Percentiles rank a stretch among this genome's conserved stretches.
phyloP scores from a whole-genome alignment of 257 asterid genomes.

The Solanum lignicaule region DNA sequence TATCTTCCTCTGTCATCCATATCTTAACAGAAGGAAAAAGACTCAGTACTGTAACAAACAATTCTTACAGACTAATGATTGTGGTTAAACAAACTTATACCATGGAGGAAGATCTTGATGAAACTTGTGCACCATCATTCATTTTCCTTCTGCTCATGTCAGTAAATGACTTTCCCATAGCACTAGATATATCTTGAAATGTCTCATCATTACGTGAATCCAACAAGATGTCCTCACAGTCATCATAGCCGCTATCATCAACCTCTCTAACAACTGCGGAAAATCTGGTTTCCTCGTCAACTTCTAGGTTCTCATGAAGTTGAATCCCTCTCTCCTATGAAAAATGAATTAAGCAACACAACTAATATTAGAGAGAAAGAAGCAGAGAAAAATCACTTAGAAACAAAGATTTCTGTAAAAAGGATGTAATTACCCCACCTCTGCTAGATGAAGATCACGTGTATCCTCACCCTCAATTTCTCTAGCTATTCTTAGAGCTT shows the following conservation, averaged over 20 bases:
- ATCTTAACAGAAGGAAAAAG: neutral
- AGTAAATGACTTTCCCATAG: conserved; percentile 22
- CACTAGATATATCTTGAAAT: conserved; percentile 49
- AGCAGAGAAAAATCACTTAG: neutral
- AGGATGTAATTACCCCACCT: conserved; percentile 35
- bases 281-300: conserved; percentile 86
- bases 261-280: conserved; percentile 67
- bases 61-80: neutral
- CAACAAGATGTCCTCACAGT: conserved; percentile 51
- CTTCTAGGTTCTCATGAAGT: conserved; percentile 49
- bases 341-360: neutral
- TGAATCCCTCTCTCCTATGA: conserved; percentile 79
- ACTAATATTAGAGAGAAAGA: neutral
- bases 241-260: conserved; percentile 84
- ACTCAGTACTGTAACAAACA: neutral
- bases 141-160: conserved; percentile 23
- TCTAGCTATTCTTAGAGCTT: conserved; percentile 72
- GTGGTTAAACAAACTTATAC: conserved; percentile 19
- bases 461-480: conserved; percentile 96
- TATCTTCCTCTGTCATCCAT: neutral
- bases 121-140: conserved; percentile 23
- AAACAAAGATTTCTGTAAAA: neutral
- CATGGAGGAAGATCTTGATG: conserved; percentile 39
- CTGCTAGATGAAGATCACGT: conserved; percentile 87
- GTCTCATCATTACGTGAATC: conserved; percentile 78